Evolutionary conservation across 805 yeast genomes (phyloP).

Genomic region (Candida lessepsii): DNA sequence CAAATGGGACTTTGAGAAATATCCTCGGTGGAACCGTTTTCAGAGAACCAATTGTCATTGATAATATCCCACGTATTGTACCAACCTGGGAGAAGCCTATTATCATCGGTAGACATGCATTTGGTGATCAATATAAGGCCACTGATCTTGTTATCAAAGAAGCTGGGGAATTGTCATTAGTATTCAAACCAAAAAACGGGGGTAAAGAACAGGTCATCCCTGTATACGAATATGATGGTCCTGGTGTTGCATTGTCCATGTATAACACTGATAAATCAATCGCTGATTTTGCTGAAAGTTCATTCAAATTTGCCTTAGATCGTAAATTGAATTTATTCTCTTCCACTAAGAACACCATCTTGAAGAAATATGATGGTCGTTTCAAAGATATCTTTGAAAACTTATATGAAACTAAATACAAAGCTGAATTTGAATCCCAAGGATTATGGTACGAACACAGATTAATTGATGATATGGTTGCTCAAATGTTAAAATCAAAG

Average conservation of each 20-base stretch:
- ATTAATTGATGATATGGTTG: conserved; percentile 97
- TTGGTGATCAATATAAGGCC: conserved; percentile 95
- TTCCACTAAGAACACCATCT: conserved; percentile 92
- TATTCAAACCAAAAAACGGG: conserved; percentile 71
- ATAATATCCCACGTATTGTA: conserved; percentile 80
- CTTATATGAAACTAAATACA: conserved; percentile 69
- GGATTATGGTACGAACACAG: conserved; percentile 98
- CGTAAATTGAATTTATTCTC: conserved; percentile 78
- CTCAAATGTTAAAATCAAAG: conserved; percentile 93
- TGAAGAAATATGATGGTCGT: conserved; percentile 91
- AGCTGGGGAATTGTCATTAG: conserved; percentile 77
- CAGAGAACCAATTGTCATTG: conserved; percentile 93
- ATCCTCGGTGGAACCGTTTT: conserved; percentile 95
- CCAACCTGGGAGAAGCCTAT: conserved; percentile 95
- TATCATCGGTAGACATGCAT: conserved; percentile 96
- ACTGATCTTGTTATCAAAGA: conserved; percentile 78
- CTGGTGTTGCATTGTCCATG: conserved; percentile 89
- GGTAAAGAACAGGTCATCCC: conserved; percentile 52
- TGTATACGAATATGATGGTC: conserved; percentile 65
- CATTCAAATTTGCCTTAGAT: conserved; percentile 82
- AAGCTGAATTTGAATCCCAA: conserved; percentile 63
- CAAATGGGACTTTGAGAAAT: conserved; percentile 96
- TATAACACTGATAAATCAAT: conserved; percentile 94
- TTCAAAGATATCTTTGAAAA: conserved; percentile 92
- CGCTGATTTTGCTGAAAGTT: conserved; percentile 85